phyloP scores from a whole-genome alignment of 208 protist species.

The Acanthamoeba royreba region DNA sequence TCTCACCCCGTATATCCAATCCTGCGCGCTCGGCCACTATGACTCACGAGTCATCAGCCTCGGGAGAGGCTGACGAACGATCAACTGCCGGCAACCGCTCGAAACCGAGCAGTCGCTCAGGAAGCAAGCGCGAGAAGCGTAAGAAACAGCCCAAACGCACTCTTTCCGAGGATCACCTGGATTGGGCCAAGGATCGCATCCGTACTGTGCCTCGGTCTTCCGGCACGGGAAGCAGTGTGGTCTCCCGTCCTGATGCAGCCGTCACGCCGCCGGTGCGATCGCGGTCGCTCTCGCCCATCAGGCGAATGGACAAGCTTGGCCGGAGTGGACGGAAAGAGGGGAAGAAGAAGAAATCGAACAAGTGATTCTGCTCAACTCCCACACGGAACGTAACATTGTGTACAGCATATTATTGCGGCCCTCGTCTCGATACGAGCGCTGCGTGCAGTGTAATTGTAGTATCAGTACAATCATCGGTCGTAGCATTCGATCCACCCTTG shows the following conservation, averaged over 20 bases:
- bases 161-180: not conserved
- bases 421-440: too few relatives aligned
- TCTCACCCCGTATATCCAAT: not conserved
- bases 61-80: not conserved
- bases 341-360: not conserved
- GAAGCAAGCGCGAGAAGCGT: not conserved
- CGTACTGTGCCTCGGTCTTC: not conserved
- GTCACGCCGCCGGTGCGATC: not conserved
- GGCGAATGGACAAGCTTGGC: not conserved
- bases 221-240: not conserved
- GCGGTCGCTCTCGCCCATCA: not conserved
- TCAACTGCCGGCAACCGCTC: not conserved
- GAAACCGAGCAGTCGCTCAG: not conserved
- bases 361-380: not conserved
- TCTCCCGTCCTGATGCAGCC: not conserved
- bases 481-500: too few relatives aligned
- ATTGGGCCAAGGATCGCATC: not conserved
- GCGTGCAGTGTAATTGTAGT: too few relatives aligned
- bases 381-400: not conserved
- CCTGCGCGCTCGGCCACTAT: not conserved
- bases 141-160: not conserved
- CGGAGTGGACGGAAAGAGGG: not conserved
- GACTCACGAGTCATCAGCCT: not conserved
- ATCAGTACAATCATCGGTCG: too few relatives aligned
- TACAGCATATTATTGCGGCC: not conserved